A percentile compares a stretch with the other conserved stretches of the same genome.
Conservation (phyloP, 352 stramenopile genomes). For the Blastocystis sp. region DNA sequence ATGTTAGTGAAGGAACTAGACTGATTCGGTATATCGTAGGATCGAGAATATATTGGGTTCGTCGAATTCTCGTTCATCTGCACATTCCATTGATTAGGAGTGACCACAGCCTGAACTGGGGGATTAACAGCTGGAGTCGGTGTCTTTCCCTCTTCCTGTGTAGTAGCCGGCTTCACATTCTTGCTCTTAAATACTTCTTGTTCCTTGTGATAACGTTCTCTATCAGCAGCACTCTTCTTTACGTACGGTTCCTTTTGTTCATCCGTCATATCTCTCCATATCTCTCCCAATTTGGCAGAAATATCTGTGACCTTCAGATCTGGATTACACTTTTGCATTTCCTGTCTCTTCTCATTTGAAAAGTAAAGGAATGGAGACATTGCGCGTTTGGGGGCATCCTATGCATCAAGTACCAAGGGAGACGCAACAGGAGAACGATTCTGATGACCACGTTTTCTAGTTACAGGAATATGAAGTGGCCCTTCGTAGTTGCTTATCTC, state of each 20-base stretch:
- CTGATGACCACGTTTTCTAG: constrained; percentile 90
- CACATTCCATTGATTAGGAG: constrained; percentile 32
- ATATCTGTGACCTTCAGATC: constrained; percentile 93
- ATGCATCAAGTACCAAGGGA: neutral
- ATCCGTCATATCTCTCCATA: constrained; percentile 84
- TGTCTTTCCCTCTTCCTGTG: neutral
- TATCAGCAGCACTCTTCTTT: constrained; percentile 71
- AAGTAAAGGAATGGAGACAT: constrained; percentile 91
- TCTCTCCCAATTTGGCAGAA: constrained; percentile 86
- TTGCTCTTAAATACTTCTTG: constrained; percentile 61
- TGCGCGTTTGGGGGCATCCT: constrained; percentile 84
- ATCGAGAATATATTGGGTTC: neutral
- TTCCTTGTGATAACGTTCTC: constrained; percentile 15
- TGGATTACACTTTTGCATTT: constrained; percentile 85
- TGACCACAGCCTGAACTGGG: neutral
- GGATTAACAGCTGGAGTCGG: neutral
- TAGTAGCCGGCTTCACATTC: neutral
- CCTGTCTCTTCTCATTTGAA: constrained; percentile 81
- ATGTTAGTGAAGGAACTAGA: constrained; percentile 46
- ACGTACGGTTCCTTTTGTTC: constrained; percentile 85
- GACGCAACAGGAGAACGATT: constrained; percentile 71
- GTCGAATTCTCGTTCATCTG: neutral
- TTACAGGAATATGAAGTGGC: constrained; percentile 80
- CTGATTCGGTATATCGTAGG: constrained; percentile 35
- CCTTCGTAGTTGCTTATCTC: constrained; percentile 86